phyloP scores from a whole-genome alignment of 441 rosid genomes.

The Biscutella laevigata region DNA sequence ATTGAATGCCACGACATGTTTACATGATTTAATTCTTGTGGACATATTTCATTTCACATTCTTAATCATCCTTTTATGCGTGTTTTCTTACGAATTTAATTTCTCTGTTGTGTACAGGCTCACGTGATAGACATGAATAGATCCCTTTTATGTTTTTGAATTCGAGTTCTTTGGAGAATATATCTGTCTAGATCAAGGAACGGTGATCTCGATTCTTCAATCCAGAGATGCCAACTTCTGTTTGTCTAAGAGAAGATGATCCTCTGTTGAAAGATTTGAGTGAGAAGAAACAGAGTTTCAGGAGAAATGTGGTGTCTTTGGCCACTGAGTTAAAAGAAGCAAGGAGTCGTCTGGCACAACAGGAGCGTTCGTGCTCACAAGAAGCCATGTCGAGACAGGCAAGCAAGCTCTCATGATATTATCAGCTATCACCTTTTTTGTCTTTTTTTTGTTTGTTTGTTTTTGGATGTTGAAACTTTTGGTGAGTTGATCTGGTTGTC shows the following conservation, averaged over 20 bases:
- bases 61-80: too few species aligned
- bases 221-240: conserved; percentile 30
- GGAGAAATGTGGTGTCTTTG: conserved; percentile 78
- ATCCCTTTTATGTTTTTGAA: conserved; percentile 25
- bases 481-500: conserved; percentile 6
- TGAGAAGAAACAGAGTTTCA: conserved; percentile 86
- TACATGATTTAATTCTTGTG: conserved; percentile 19
- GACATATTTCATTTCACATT: conserved; percentile 22
- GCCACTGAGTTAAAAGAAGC: conserved; percentile 79
- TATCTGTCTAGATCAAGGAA: conserved; percentile 13
- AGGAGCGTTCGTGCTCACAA: conserved; percentile 57
- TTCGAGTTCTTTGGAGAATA: conserved; percentile 5
- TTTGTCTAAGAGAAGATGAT: conserved; percentile 46
- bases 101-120: conserved; percentile 16
- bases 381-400: conserved; percentile 79
- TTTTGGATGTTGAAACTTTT: conserved; percentile 24
- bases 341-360: conserved; percentile 57
- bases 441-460: neutral
- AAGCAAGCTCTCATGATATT: conserved; percentile 9
- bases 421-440: neutral
- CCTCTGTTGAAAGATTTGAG: conserved; percentile 77
- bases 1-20: neutral
- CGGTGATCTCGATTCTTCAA: neutral
- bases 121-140: conserved; percentile 31
- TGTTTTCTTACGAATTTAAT: too few species aligned